Percentiles rank a stretch among this genome's conserved stretches.
Conservation (phyloP, 768 basidiomycete species). For the Amylocystis lapponica region DNA sequence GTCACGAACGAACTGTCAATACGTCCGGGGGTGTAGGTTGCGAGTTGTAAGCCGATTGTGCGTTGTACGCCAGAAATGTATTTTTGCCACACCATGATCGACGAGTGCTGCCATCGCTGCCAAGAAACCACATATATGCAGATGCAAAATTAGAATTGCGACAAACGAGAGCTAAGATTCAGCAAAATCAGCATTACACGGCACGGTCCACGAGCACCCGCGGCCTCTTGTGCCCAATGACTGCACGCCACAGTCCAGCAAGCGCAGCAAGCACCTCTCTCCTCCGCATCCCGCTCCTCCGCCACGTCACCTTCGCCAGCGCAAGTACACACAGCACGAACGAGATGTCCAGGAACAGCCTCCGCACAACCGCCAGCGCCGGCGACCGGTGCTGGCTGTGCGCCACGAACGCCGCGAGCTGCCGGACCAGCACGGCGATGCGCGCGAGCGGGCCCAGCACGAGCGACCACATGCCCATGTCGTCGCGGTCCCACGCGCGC, state of each 20-base stretch:
- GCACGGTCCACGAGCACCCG: constrained; percentile 46
- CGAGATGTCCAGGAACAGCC: constrained; percentile 72
- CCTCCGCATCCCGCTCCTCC: constrained; percentile 60
- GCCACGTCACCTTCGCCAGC: constrained; percentile 57
- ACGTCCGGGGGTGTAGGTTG: too few species aligned
- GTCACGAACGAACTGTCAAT: too few species aligned
- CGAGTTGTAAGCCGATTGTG: background rate
- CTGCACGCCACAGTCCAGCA: constrained; percentile 60
- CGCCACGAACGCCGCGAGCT: constrained; percentile 53
- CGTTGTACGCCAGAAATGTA: background rate
- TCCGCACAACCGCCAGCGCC: constrained; percentile 58
- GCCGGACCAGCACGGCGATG: constrained; percentile 41
- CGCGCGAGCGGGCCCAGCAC: constrained; percentile 60
- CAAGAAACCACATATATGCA: background rate
- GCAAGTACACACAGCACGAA: constrained; percentile 65
- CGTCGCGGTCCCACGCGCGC: constrained; percentile 60
- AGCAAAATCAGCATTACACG: constrained; percentile 7
- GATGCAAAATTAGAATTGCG: too few species aligned
- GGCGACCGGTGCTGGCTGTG: constrained; percentile 59
- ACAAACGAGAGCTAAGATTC: too few species aligned
- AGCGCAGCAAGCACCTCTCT: constrained; percentile 64
- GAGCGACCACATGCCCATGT: constrained; percentile 80
- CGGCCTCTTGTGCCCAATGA: constrained; percentile 47
- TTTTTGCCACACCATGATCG: background rate
- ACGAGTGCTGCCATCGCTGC: background rate